A percentile compares a stretch with the other conserved stretches of the same genome.
These are phyloP conservation scores for Ustilago trichophora DNA, from an alignment of 1,284 basidiomycete species.

Conservation along the genomic window DNA sequence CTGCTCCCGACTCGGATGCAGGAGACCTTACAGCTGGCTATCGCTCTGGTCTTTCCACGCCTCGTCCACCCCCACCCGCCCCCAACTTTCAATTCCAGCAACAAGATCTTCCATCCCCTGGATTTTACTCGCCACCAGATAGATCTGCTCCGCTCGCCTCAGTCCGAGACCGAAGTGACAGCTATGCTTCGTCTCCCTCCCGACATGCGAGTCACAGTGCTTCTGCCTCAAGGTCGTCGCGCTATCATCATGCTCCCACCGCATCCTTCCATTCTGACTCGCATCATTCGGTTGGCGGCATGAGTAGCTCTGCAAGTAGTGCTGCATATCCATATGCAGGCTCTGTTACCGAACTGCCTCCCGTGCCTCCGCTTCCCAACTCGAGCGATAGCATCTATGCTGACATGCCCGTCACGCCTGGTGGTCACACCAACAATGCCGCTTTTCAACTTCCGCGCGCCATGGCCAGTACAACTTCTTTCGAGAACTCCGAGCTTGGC, in stretches of 20 bases:
- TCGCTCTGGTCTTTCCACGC: constrained; percentile 36
- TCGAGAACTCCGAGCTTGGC: constrained; percentile 29
- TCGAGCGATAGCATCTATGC: constrained; percentile 21
- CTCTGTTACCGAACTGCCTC: constrained; percentile 29
- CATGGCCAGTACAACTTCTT: constrained; percentile 38
- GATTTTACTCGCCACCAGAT: constrained; percentile 24
- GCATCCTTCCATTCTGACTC: constrained; percentile 43
- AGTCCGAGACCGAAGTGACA: constrained; percentile 23
- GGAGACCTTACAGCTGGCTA: constrained; percentile 44
- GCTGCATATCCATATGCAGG: constrained; percentile 14
- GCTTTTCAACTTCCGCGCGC: constrained; percentile 35
- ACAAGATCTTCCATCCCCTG: constrained; percentile 27
- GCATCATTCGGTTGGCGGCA: constrained; percentile 26
- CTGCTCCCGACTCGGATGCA: constrained; percentile 25
- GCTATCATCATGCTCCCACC: constrained; percentile 37
- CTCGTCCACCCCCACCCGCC: constrained; percentile 17
- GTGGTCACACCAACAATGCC: constrained; percentile 35
- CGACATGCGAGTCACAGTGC: constrained; percentile 13
- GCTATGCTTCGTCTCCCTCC: constrained; percentile 33
- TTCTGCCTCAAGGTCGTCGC: constrained; percentile 29
- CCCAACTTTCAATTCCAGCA: constrained; percentile 17
- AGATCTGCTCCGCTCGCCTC: constrained; percentile 7
- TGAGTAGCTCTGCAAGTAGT: constrained; percentile 38
- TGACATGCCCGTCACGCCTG: constrained; percentile 41
- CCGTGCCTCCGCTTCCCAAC: constrained; percentile 45